Base-by-base conservation (phyloP, 257 asterid genomes). In the Nicotiana attenuata region DNA sequence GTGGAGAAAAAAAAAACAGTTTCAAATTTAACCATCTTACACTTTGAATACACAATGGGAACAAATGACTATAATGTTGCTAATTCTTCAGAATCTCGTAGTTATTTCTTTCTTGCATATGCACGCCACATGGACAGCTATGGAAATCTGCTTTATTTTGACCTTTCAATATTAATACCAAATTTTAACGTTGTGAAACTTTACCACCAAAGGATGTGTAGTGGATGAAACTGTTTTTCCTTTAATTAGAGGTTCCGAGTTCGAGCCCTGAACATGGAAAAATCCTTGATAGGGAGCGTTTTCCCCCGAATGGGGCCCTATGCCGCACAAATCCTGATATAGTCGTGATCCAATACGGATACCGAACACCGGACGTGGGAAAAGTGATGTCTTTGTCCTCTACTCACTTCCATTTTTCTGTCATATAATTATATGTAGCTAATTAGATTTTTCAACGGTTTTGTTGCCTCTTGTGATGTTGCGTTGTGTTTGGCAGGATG, bases 241-340 rank as follows among this genome's bases (percentile, higher is more conserved):
- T 5, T 31, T 31, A 31, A 31, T 31, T 0, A 31, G 35, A 31
- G 64, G 11, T n/a, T 10, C 2, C 0, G 3, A 0, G 0, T 67
- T 67, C 0, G 3, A 68, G 4, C 0, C 20, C 0, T 5, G 0
- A 19, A 0, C 10, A n/a, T 38, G 0, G n/a, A 68, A 38, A 10
- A 0, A 10, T 0, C 11, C 2, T 10, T 0, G 5, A 2, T 68
- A 5, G 0, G 0, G 38, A 66, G 2, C 2, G 0, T 17, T 17
- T 31, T 6, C 6, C 0, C 35, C 35, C 6, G 35, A 31, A 31
- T 31, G 35, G 6, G 6, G 35, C 35, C 35, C 1, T 4, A 4
- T 5, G 35, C 35, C 35, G 6, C 35, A 31, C 35, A 0, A 31
- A 31, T 31, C 6, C 35, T 0, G 1, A 68, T 5, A 4, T 38